A percentile compares a stretch with the other conserved stretches of the same genome.
Evolutionary conservation across 1,284 basidiomycete genomes (phyloP).

Genomic region (Tremellales sp.): DNA sequence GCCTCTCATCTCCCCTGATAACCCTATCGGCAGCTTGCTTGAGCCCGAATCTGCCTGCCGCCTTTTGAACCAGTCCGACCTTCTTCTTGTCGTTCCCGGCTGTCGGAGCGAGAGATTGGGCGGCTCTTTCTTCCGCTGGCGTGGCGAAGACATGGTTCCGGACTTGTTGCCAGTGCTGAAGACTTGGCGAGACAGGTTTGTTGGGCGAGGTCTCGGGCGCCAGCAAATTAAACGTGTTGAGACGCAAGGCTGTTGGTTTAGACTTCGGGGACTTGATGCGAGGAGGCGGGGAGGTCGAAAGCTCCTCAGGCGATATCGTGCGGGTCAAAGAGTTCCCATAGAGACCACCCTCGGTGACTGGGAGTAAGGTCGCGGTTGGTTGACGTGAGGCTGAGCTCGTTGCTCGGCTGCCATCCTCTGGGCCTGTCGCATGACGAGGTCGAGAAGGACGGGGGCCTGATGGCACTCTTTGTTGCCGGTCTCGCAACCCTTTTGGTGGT

Average conservation of each 20-base stretch:
- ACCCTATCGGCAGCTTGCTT: constrained; percentile 37
- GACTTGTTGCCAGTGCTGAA: constrained; percentile 44
- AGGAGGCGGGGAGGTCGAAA: constrained; percentile 15
- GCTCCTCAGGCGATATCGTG: no score
- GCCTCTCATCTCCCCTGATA: constrained; percentile 31
- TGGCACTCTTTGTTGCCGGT: background rate
- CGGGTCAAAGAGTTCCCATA: no score
- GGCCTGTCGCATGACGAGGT: no score
- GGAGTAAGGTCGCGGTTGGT: no score
- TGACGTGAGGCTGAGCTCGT: no score
- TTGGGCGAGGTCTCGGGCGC: constrained; percentile 14
- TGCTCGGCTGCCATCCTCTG: no score
- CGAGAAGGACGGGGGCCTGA: background rate
- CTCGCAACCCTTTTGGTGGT: background rate
- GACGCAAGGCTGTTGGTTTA: constrained; percentile 23
- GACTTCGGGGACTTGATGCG: constrained; percentile 1
- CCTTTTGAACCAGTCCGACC: constrained; percentile 33
- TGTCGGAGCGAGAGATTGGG: background rate
- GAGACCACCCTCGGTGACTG: no score
- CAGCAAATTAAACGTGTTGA: constrained; percentile 26
- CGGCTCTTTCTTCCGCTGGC: constrained; percentile 21
- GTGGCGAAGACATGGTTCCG: constrained; percentile 36
- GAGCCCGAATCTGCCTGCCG: constrained; percentile 38
- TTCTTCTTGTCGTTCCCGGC: constrained; percentile 13
- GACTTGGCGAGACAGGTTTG: constrained; percentile 30